Evolutionary conservation across 768 basidiomycete genomes (phyloP), one percentile per base, ranked within the genome.

Genomic region (Lentinula sp.): DNA sequence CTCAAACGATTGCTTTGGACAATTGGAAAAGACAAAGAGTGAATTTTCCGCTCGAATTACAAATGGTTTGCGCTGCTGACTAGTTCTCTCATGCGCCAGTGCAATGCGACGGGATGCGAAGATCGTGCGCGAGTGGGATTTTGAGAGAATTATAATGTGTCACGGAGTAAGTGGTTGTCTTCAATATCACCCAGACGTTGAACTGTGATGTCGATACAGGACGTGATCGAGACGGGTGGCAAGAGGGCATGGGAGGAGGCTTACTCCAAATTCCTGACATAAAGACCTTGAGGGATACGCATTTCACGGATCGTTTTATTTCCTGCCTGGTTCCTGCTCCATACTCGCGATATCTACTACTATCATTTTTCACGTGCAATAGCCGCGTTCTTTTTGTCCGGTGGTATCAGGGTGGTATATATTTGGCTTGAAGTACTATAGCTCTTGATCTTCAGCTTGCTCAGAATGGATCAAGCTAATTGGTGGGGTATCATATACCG

Each of bases 71-170:
- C 36, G 20, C 18, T 18, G 20, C 18, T 45, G 3, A 7, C 42
- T 41, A 37, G 10, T 35, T 10, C 32, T 41, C 28, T 15, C 18
- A n/a, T 54, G 23, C 41, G 15, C 35, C 33, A 80, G 79, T 6
- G 75, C 74, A 7, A 90, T 91, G 88, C 77, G 76, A 49, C 77
- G 81, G 20, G 85, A 88, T 63, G 85, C 81, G 5, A 81, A 78
- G 65, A 84, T 78, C 1, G 90, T 93, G 2, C 77, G 82, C 1
- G 77, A 71, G 0, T 93, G 92, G 92, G 84, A 87, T 64, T 90
- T 90, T 67, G 79, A 86, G 5, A 75, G 85, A 48, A 86, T 90
- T 64, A 90, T 90, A 48, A 87, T 87, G 61, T 91, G 89, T 64
- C 88, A 91, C 70, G 76, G 76, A 33, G 79, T 79, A 65, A 57